These are phyloP conservation scores for Pichia sorboxylosa DNA, from an alignment of 1,139 yeast species.

Conservation along the genomic window DNA sequence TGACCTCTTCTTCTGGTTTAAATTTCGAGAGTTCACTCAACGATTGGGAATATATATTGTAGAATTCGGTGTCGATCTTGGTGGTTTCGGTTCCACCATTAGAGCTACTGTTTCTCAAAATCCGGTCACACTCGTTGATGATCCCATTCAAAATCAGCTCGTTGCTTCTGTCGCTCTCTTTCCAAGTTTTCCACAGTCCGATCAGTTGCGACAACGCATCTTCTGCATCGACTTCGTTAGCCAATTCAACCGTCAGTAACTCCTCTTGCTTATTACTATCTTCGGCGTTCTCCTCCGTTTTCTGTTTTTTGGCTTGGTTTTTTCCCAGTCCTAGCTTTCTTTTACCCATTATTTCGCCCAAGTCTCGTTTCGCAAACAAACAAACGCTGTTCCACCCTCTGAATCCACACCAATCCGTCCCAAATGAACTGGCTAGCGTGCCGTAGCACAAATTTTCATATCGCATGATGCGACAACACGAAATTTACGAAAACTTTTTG, in stretches of 20 bases:
- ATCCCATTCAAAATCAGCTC: conserved; percentile 70
- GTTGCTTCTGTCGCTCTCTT: conserved; percentile 42
- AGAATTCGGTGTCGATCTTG: conserved; percentile 47
- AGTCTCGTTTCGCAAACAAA: too few species aligned
- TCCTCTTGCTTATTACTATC: conserved; percentile 24
- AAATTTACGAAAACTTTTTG: too few species aligned
- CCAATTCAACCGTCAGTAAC: conserved; percentile 52
- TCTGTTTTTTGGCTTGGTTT: conserved; percentile 34
- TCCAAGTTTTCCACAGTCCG: conserved; percentile 61
- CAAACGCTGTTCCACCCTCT: too few species aligned
- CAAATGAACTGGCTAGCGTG: too few species aligned
- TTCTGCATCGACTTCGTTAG: conserved; percentile 58
- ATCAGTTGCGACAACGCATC: conserved; percentile 71
- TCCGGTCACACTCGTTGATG: conserved; percentile 81
- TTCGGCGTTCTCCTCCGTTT: conserved; percentile 7
- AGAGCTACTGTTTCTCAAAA: conserved; percentile 41
- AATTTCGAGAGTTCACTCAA: conserved; percentile 57
- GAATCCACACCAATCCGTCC: too few species aligned
- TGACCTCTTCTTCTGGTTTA: conserved; percentile 24
- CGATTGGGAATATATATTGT: conserved; percentile 63
- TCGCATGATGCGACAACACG: too few species aligned
- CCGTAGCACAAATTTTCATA: too few species aligned
- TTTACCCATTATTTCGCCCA: conserved; percentile 30
- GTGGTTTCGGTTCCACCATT: conserved; percentile 23
- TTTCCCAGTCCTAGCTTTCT: conserved; percentile 79